Conservation (phyloP, 345 rosid species). For the Populus simonii region DNA sequence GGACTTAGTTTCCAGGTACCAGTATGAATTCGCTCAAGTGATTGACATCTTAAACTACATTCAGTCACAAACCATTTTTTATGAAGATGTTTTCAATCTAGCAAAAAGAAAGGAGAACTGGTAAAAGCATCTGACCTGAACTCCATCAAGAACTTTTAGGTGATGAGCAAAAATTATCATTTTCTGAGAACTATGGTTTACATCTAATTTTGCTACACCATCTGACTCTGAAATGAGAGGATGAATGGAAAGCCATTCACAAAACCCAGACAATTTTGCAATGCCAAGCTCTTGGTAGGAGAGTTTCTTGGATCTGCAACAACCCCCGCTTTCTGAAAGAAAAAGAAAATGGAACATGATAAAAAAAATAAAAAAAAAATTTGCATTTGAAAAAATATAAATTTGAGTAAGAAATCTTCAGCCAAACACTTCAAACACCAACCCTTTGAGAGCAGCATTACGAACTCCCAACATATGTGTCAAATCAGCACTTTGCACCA, state of each 20-base stretch:
- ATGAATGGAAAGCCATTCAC: slow-evolving; percentile 85
- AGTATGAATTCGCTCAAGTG: background rate
- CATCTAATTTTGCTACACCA: slow-evolving; percentile 39
- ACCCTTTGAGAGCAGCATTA: background rate
- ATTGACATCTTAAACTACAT: background rate
- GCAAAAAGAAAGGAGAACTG: background rate
- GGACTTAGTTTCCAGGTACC: background rate
- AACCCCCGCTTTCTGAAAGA: slow-evolving; percentile 40
- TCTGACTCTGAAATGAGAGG: slow-evolving; percentile 55
- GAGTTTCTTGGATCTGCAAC: slow-evolving; percentile 39
- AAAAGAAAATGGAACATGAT: background rate
- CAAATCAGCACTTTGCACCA: background rate
- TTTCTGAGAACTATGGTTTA: slow-evolving; percentile 46
- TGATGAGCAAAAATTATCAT: slow-evolving; percentile 96
- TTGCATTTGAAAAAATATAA: slow-evolving; percentile 6
- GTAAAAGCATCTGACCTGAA: slow-evolving; percentile 56
- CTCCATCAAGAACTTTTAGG: slow-evolving; percentile 86
- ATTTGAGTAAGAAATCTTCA: background rate
- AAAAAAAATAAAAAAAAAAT: background rate
- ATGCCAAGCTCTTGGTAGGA: slow-evolving; percentile 86
- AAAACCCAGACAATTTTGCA: slow-evolving; percentile 80
- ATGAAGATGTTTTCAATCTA: background rate
- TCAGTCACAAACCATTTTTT: background rate
- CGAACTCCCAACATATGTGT: background rate
- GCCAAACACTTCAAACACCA: background rate